Conservation (phyloP, 345 rosid genomes). For the Citrus cavaleriei region DNA sequence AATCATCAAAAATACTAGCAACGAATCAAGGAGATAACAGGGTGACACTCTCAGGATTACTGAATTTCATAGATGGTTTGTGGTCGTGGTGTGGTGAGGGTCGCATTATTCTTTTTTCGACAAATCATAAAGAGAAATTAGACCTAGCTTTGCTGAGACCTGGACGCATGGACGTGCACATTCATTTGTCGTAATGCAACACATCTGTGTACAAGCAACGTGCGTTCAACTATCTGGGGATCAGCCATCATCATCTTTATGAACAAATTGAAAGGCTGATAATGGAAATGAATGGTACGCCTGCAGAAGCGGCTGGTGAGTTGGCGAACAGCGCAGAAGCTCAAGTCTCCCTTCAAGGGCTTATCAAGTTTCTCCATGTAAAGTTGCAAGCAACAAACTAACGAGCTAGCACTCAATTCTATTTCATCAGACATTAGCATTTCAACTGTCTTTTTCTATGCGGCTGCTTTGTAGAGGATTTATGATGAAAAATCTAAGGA, state of each 20-base stretch:
- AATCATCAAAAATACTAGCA: neutral
- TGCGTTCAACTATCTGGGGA: neutral
- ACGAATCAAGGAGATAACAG: too few species aligned
- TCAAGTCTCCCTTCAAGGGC: too few species aligned
- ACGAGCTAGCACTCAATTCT: too few species aligned
- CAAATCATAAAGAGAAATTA: conserved; percentile 24
- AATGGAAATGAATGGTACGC: neutral
- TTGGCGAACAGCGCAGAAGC: conserved; percentile 11
- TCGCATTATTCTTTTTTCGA: conserved; percentile 25
- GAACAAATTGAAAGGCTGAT: conserved; percentile 10
- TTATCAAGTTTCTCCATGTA: too few species aligned
- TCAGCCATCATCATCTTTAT: conserved; percentile 1
- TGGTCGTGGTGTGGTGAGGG: conserved; percentile 21
- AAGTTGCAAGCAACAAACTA: too few species aligned
- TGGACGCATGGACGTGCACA: conserved; percentile 31
- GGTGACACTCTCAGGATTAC: neutral
- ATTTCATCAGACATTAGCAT: too few species aligned
- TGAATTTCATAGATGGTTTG: conserved; percentile 18
- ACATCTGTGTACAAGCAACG: neutral
- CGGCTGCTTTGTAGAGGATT: too few species aligned
- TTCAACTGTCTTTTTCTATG: too few species aligned
- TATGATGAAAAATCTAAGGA: too few species aligned
- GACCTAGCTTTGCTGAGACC: conserved; percentile 29
- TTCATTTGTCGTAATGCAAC: neutral
- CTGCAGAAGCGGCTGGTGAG: conserved; percentile 19